Percentiles rank a stretch among this genome's conserved stretches.
phyloP scores from a whole-genome alignment of 2,329 filamentous ascomycete genomes.

The Aphanocladium album region DNA sequence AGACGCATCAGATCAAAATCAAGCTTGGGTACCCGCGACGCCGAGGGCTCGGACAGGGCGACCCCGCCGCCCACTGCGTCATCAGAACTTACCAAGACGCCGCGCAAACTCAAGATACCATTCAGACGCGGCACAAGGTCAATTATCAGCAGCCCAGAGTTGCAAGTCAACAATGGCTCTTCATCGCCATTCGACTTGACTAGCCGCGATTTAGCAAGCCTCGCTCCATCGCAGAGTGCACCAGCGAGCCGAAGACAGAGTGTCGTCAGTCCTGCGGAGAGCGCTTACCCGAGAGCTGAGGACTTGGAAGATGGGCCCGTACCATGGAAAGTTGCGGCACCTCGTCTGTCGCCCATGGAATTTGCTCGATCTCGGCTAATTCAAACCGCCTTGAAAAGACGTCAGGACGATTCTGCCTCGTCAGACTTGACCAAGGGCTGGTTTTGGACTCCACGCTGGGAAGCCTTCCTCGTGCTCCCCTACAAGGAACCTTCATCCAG shows the following conservation, averaged over 20 bases:
- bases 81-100: slow-evolving; percentile 3
- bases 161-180: background rate
- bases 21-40: background rate
- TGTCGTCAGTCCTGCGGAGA: background rate
- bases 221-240: background rate
- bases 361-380: slow-evolving; percentile 32
- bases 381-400: slow-evolving; percentile 26
- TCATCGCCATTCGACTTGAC: background rate
- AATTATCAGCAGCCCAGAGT: slow-evolving; percentile 22
- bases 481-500: slow-evolving; percentile 21
- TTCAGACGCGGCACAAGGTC: slow-evolving; percentile 18
- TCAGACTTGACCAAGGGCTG: slow-evolving; percentile 27
- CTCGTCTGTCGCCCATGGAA: slow-evolving; percentile 36
- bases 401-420: slow-evolving; percentile 22
- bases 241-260: background rate
- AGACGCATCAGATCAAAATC: slow-evolving; percentile 23
- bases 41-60: background rate
- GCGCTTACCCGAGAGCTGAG: background rate
- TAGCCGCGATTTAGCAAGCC: background rate
- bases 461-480: slow-evolving; percentile 34
- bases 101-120: slow-evolving; percentile 9
- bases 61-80: background rate
- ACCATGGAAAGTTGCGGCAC: slow-evolving; percentile 19
- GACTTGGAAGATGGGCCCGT: background rate
- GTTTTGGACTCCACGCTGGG: slow-evolving; percentile 31